Evolutionary conservation across 1,284 basidiomycete genomes (phyloP).

Genomic region (Chondrostereum purpureum): DNA sequence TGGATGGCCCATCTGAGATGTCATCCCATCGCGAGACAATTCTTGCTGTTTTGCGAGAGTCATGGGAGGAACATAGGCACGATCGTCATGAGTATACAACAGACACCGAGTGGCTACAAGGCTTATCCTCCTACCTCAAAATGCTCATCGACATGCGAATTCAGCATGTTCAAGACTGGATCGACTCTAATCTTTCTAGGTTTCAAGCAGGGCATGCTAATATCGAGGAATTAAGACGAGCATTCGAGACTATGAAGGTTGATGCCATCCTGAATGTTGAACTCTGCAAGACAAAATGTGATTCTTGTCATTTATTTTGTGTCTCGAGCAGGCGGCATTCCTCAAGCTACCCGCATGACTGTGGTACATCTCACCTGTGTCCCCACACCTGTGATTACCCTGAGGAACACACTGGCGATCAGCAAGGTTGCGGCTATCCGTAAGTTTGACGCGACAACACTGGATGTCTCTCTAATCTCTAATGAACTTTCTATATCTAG

Average conservation of each 20-base stretch:
- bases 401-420: constrained; percentile 25
- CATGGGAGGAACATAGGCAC: constrained; percentile 27
- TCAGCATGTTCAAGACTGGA: constrained; percentile 42
- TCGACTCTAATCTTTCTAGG: constrained; percentile 38
- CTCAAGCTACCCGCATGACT: constrained; percentile 38
- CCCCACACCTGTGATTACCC: constrained; percentile 35
- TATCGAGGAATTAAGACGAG: constrained; percentile 39
- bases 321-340: constrained; percentile 38
- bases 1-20: constrained; percentile 18
- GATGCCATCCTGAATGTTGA: constrained; percentile 39
- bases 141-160: constrained; percentile 33
- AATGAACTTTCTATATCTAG: constrained; percentile 22
- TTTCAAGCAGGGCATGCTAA: constrained; percentile 38
- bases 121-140: constrained; percentile 31
- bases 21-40: constrained; percentile 22
- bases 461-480: background rate
- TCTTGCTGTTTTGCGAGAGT: constrained; percentile 24
- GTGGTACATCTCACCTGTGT: constrained; percentile 43
- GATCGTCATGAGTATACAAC: constrained; percentile 22
- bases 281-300: constrained; percentile 42
- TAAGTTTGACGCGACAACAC: constrained; percentile 22
- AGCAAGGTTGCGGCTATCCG: constrained; percentile 36
- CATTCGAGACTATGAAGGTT: constrained; percentile 33
- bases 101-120: constrained; percentile 36
- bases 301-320: constrained; percentile 41